Evolutionary conservation across 1,284 basidiomycete species (phyloP).

Genomic region (Ustilago cynodontis): DNA sequence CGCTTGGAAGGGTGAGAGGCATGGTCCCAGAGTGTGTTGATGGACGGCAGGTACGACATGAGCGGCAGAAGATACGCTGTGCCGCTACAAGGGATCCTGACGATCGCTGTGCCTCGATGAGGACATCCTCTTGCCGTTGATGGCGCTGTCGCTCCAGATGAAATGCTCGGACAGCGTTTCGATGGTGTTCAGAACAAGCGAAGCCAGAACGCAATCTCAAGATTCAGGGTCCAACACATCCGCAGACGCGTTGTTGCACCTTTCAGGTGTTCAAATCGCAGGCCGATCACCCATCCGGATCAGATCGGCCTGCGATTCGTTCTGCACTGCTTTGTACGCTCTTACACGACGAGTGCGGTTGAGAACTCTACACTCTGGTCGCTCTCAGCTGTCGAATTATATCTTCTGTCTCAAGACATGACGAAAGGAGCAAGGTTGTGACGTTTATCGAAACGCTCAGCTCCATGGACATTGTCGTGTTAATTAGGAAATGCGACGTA

Average conservation of each 20-base stretch:
- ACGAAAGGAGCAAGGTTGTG: too few relatives aligned
- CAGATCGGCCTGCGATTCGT: too few relatives aligned
- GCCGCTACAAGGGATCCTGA: not conserved
- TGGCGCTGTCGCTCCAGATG: not conserved
- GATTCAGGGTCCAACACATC: constrained; percentile 10
- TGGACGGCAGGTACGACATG: constrained; percentile 46
- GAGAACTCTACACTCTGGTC: too few relatives aligned
- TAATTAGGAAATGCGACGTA: not conserved
- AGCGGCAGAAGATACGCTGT: too few relatives aligned
- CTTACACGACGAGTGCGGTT: too few relatives aligned
- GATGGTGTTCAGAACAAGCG: not conserved
- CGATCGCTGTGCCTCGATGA: not conserved
- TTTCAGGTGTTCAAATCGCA: too few relatives aligned
- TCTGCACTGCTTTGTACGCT: too few relatives aligned
- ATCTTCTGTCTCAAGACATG: too few relatives aligned
- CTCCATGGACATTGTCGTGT: too few relatives aligned
- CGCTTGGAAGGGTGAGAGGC: constrained; percentile 48
- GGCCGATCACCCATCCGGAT: too few relatives aligned
- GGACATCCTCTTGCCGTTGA: not conserved
- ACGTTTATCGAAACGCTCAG: too few relatives aligned
- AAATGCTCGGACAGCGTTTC: not conserved
- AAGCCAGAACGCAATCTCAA: not conserved
- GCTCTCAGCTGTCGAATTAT: too few relatives aligned
- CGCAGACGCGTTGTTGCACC: constrained; percentile 1
- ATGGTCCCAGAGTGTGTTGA: constrained; percentile 47